phyloP scores from a whole-genome alignment of 31 red algal genomes.

The Odonthalia washingtoniensis region DNA sequence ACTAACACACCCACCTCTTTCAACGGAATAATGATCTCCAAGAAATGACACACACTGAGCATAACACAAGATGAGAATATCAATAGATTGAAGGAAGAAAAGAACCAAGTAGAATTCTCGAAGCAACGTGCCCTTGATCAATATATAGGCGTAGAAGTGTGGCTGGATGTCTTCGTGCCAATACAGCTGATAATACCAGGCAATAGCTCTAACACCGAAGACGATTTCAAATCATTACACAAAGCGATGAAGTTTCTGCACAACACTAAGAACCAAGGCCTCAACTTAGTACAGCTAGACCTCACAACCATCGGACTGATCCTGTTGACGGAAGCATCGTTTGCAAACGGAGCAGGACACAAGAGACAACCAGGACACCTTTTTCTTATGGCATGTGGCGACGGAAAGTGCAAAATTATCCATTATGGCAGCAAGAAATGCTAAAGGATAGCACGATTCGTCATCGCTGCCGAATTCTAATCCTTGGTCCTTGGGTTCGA shows the following conservation, averaged over 20 bases:
- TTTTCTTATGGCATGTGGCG: conserved; percentile 2
- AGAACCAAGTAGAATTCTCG: not conserved
- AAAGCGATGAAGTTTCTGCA: not conserved
- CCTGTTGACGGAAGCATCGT: too few relatives aligned
- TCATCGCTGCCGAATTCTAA: conserved; percentile 36
- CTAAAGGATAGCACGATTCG: conserved; percentile 8
- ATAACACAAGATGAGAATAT: not conserved
- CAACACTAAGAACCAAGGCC: not conserved
- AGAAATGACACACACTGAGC: not conserved
- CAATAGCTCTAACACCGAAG: not conserved
- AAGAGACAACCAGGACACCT: too few relatives aligned
- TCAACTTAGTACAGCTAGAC: not conserved
- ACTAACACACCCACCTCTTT: not conserved
- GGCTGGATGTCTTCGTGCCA: not conserved
- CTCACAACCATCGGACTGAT: too few relatives aligned
- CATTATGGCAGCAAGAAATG: conserved; percentile 20
- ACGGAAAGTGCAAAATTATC: not conserved
- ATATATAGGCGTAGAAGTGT: not conserved
- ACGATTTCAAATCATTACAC: not conserved
- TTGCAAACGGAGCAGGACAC: too few relatives aligned
- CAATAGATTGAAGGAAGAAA: not conserved
- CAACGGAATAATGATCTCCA: not conserved
- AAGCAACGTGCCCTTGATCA: not conserved
- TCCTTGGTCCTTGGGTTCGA: conserved; percentile 33
- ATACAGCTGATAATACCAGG: not conserved